Base-by-base conservation (phyloP, 257 asterid species). In the Solanum bulbocastanum region DNA sequence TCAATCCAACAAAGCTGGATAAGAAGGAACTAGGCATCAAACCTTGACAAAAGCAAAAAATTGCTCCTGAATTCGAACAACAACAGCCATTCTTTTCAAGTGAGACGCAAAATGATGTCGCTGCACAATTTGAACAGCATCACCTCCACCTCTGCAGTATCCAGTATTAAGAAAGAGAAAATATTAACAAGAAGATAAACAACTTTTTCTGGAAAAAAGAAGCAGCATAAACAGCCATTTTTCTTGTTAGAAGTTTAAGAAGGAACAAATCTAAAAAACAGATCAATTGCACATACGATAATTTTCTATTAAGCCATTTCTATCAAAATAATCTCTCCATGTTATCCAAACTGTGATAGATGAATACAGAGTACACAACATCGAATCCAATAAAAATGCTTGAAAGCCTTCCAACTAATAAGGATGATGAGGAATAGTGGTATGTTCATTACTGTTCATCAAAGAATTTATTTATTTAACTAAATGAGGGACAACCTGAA, bases 91-190 rank as follows among this genome's bases (percentile, higher is more conserved):
- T 91, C 99, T 95, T 92, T 97, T 97, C 87, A 96, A 92, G 91
- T 97, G 92, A 71, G 99, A 97, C 30, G 99, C 99, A 89, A 97
- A 97, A 93, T 97, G 99, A 92, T 97, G 98, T 74, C 99, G 94
- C 91, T 96, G 99, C 83, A 97, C 94, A 93, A 97, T 97, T 93
- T 97, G 99, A 94, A 97, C 98, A 88, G 95, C 88, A 88, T 93
- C 92, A 73, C 93, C 94, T 88, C 93, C 91, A 83, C 98, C 98
- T 96, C 99, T 97, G 96, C 91, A 91, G 87, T 84, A 36, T 20
- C 4, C 20, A 1, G 20, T 10, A 52, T 30, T 82, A 30, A 87
- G 89, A 73, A 62, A 46, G 73, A 9, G 27, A 69, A 36, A 68
- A 83, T 46, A 78, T 89, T 35, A 88, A 85, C 30, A 87, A 87